Evolutionary conservation across 176 grass and related monocot species (phyloP).

Genomic region (Oryza coarctata): DNA sequence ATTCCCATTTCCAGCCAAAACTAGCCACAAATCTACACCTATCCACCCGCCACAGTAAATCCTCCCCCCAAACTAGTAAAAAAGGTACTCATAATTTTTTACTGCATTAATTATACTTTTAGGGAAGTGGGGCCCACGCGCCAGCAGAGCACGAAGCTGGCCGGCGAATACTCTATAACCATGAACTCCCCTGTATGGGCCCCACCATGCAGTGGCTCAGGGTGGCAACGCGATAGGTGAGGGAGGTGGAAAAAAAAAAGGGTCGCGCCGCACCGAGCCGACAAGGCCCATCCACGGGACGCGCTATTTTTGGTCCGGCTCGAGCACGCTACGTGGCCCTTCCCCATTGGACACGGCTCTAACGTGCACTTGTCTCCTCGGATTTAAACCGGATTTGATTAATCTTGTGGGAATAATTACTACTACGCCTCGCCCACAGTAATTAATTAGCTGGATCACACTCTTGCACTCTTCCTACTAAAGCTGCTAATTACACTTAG

Average conservation of each 20-base stretch:
- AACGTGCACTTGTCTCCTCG: constrained; percentile 14
- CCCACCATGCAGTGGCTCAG: neutral
- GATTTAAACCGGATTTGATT: neutral
- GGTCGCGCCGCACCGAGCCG: constrained; percentile 8
- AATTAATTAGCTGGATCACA: neutral
- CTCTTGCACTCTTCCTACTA: neutral
- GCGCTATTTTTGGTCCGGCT: neutral
- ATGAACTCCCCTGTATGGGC: neutral
- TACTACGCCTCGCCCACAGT: neutral
- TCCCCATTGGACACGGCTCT: neutral
- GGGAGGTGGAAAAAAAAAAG: neutral
- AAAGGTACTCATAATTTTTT: neutral
- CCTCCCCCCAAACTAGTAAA: neutral
- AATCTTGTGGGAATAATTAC: neutral
- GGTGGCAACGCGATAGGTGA: neutral
- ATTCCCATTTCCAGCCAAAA: neutral
- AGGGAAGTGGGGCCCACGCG: neutral
- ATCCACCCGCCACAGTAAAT: neutral
- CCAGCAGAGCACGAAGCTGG: neutral
- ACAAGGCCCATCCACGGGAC: constrained; percentile 12
- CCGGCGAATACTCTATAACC: neutral
- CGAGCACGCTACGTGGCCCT: neutral
- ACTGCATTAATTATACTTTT: neutral
- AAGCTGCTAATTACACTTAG: neutral
- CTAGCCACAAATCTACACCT: neutral